A percentile compares a stretch with the other conserved stretches of the same genome.
Evolutionary conservation across 768 basidiomycete genomes (phyloP).

Genomic region (Tricholomella constricta): DNA sequence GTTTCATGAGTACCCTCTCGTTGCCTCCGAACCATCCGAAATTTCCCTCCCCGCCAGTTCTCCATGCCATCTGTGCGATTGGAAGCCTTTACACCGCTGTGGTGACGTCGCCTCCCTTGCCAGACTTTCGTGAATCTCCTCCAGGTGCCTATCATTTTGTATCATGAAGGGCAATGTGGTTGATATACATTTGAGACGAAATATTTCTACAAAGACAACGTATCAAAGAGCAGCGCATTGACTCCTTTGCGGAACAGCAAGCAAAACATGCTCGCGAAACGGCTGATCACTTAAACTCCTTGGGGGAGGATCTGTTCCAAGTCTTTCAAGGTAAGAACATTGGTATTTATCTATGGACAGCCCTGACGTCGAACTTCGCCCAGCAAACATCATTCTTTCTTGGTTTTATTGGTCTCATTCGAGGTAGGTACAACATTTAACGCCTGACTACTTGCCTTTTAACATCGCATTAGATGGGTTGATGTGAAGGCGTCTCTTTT

Average conservation of each 20-base stretch:
- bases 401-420: constrained; percentile 81
- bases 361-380: neutral
- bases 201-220: constrained; percentile 53
- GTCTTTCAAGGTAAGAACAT: constrained; percentile 58
- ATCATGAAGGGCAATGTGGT: neutral
- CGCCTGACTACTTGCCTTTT: neutral
- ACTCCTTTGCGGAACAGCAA: constrained; percentile 69
- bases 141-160: constrained; percentile 36
- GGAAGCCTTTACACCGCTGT: constrained; percentile 77
- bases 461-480: constrained; percentile 56
- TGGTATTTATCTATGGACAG: neutral
- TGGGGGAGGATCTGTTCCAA: constrained; percentile 59
- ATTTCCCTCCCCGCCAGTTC: constrained; percentile 69
- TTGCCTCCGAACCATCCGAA: constrained; percentile 68
- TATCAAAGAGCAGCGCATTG: constrained; percentile 45
- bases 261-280: constrained; percentile 55
- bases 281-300: constrained; percentile 45
- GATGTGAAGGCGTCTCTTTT: constrained; percentile 47
- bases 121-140: constrained; percentile 48
- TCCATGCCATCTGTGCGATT: constrained; percentile 87
- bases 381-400: constrained; percentile 63
- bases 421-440: constrained; percentile 42
- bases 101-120: constrained; percentile 56
- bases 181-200: constrained; percentile 41
- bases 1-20: constrained; percentile 64